Conservation (phyloP, 441 rosid species). For the Capsella rubella region DNA sequence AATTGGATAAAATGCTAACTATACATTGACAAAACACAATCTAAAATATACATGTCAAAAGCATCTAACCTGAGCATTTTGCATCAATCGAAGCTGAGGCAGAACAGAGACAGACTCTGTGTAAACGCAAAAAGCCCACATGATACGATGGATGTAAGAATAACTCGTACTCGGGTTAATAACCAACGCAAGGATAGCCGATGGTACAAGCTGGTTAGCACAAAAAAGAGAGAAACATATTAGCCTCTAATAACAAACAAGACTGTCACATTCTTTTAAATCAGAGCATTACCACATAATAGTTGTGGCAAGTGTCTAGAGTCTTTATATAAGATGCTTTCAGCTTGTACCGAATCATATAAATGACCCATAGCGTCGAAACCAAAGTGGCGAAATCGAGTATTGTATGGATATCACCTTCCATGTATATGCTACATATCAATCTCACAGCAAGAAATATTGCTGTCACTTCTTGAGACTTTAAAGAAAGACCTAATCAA, state of each 20-base stretch:
- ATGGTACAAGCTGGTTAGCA: slow-evolving; percentile 61
- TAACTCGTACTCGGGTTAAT: slow-evolving; percentile 49
- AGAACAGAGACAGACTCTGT: slow-evolving; percentile 76
- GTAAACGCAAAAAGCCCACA: slow-evolving; percentile 75
- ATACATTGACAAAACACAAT: not conserved
- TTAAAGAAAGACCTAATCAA: slow-evolving; percentile 72
- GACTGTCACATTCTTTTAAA: not conserved
- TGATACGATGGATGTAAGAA: slow-evolving; percentile 34
- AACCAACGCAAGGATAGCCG: slow-evolving; percentile 55
- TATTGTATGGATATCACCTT: slow-evolving; percentile 62
- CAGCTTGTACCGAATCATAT: slow-evolving; percentile 73
- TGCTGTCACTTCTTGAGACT: slow-evolving; percentile 79
- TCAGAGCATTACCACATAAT: slow-evolving; percentile 56
- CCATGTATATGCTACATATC: slow-evolving; percentile 52
- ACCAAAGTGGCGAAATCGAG: slow-evolving; percentile 65
- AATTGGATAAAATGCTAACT: not conserved
- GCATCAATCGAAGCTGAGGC: slow-evolving; percentile 92
- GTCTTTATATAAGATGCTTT: slow-evolving; percentile 67
- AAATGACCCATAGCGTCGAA: slow-evolving; percentile 74
- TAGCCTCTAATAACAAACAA: not conserved
- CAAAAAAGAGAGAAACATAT: not conserved
- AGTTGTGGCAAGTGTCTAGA: slow-evolving; percentile 60
- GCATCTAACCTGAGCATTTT: slow-evolving; percentile 71
- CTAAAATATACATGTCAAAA: not conserved
- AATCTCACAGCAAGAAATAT: slow-evolving; percentile 67